A percentile compares a stretch with the other conserved stretches of the same genome.
These are phyloP conservation scores for Alternaria brassicae DNA, from an alignment of 2,329 filamentous ascomycete genomes.

Conservation along the genomic window DNA sequence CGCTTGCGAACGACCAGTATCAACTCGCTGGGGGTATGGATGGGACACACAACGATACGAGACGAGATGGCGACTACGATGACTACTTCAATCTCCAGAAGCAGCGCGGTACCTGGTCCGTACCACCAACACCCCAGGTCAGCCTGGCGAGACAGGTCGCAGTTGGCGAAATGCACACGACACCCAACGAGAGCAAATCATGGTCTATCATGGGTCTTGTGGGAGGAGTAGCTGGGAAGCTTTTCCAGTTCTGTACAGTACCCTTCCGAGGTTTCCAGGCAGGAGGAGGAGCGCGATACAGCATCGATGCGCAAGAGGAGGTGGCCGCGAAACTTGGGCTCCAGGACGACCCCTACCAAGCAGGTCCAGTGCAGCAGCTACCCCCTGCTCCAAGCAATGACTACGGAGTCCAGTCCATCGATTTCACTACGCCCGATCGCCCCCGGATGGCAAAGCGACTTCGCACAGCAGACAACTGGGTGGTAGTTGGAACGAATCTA, in stretches of 20 bases:
- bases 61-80: constrained; percentile 52
- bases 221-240: constrained; percentile 74
- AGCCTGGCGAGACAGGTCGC: constrained; percentile 22
- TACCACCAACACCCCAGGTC: constrained; percentile 36
- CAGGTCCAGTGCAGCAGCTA: constrained; percentile 43
- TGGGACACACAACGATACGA: constrained; percentile 51
- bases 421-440: constrained; percentile 53
- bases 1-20: constrained; percentile 61
- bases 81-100: constrained; percentile 49
- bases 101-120: constrained; percentile 48
- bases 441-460: constrained; percentile 56
- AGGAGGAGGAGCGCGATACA: constrained; percentile 78
- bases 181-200: constrained; percentile 32
- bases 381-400: constrained; percentile 61
- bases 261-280: constrained; percentile 87
- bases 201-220: constrained; percentile 64
- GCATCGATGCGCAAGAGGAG: constrained; percentile 54
- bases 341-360: constrained; percentile 29
- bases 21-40: constrained; percentile 58
- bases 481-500: constrained; percentile 55
- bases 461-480: constrained; percentile 58
- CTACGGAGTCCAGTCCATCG: constrained; percentile 56
- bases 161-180: constrained; percentile 20
- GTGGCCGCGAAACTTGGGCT: constrained; percentile 34
- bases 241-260: constrained; percentile 81